Percentiles rank a stretch among this genome's conserved stretches.
These are phyloP conservation scores for Aspergillus neoniger DNA, from an alignment of 2,329 filamentous ascomycete genomes.

Conservation along the genomic window DNA sequence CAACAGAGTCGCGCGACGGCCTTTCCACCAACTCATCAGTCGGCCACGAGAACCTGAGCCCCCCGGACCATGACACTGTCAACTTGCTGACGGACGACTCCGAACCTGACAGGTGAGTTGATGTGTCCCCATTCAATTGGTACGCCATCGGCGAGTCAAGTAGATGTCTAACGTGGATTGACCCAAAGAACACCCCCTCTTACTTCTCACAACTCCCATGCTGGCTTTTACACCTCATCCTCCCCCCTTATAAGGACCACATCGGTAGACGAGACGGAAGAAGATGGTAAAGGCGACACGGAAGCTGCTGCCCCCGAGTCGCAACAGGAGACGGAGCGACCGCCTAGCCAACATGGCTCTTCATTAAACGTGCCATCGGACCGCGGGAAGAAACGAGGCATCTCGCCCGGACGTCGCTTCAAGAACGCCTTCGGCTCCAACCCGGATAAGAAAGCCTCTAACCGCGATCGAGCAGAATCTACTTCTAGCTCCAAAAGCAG, in stretches of 20 bases:
- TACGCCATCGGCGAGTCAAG: neutral
- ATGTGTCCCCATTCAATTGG: neutral
- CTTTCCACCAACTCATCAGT: conserved; percentile 26
- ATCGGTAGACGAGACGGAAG: conserved; percentile 46
- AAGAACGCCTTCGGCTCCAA: conserved; percentile 66
- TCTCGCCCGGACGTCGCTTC: conserved; percentile 71
- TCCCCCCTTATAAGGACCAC: conserved; percentile 66
- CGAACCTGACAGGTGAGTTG: conserved; percentile 44
- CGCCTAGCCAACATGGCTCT: conserved; percentile 30
- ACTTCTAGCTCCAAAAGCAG: conserved; percentile 47
- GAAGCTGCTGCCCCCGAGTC: conserved; percentile 41
- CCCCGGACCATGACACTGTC: conserved; percentile 26
- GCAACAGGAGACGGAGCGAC: conserved; percentile 43
- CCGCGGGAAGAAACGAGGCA: conserved; percentile 56
- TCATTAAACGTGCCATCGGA: conserved; percentile 38
- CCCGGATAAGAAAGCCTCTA: conserved; percentile 54
- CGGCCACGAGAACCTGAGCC: conserved; percentile 23
- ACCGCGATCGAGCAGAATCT: conserved; percentile 47
- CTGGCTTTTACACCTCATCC: conserved; percentile 68
- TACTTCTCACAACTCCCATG: conserved; percentile 64
- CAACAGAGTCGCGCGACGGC: conserved; percentile 30
- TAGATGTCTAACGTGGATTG: conserved; percentile 33
- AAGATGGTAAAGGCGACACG: conserved; percentile 28
- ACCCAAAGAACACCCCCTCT: conserved; percentile 47
- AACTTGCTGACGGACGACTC: conserved; percentile 40